Evolutionary conservation across 2,329 filamentous ascomycete genomes (phyloP), one percentile per base, ranked within the genome.

Genomic region (Chaetomium olivaceum): DNA sequence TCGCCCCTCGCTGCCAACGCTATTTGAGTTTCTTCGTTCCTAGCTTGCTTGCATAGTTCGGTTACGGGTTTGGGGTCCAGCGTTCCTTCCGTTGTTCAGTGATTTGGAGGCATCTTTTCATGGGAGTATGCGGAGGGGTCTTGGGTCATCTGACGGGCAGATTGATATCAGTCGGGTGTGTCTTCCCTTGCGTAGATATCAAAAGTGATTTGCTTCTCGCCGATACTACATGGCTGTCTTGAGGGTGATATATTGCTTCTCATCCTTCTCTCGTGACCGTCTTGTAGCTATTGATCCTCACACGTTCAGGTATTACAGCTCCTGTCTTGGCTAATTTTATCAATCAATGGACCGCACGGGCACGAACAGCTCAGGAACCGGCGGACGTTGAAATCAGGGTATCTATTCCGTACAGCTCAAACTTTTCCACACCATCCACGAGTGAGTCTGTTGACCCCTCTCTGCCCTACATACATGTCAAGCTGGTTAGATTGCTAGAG

Each of bases 1-100:
- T 85, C 79, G 54, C 81, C 87, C 59, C 80, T 89, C 66, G 87
- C 52, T 43, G 52, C 82, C 50, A 79, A 80, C 67, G 74, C 80
- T 69, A 74, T 80, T 70, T 85, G 65, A 58, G 58, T 61, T 43
- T 50, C 6, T 50, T 43, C 31, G 21, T 56, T 62, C 23, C 23
- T 25, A 25, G 29, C 23, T 59, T 54, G 27, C 39, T 48, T 63
- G 56, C 56, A 63, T 64, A 31, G 58, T n/a, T 68, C 48, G 67
- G 64, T 65, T n/a, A 27, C 48, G 58, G 64, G 59, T 66, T 39
- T 31, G 33, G 59, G 62, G 61, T 63, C 59, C 46, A 61, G 55
- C 54, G 57, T 64, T 62, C 27, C n/a, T 59, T 69, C 66, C 43
- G 3, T 56, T 4, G 12, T 48, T 27, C 19, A 23, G 11, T 64